Evolutionary conservation across 1,139 yeast species (phyloP).

Genomic region (Lodderomyces metapsilosis): DNA sequence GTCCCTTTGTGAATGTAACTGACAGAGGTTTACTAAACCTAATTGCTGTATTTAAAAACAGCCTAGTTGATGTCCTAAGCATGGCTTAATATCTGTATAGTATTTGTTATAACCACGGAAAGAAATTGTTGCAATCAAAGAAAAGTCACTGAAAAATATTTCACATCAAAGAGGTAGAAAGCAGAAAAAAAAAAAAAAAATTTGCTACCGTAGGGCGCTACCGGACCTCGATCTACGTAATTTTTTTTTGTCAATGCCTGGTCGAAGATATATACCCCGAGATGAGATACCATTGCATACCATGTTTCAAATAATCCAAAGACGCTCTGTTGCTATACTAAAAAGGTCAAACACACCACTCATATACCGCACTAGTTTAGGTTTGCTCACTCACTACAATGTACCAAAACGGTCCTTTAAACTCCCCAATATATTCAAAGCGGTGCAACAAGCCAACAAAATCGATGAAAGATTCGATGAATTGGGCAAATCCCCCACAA

Average conservation of each 20-base stretch:
- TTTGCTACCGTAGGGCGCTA: too few relatives aligned
- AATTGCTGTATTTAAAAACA: slow-evolving; percentile 1
- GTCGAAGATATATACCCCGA: neutral
- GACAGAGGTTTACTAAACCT: neutral
- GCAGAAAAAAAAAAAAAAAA: too few relatives aligned
- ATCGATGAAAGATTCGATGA: slow-evolving; percentile 10
- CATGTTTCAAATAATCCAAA: neutral
- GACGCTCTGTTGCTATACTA: neutral
- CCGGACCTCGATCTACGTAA: too few relatives aligned
- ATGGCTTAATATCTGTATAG: neutral
- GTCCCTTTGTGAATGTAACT: neutral
- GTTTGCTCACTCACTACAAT: too few relatives aligned
- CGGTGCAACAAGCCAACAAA: slow-evolving; percentile 6
- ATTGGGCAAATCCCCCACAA: slow-evolving; percentile 6
- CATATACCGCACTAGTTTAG: neutral
- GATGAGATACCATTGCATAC: neutral
- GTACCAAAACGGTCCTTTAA: slow-evolving; percentile 6
- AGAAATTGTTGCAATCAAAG: neutral
- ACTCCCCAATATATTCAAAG: slow-evolving; percentile 5
- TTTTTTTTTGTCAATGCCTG: too few relatives aligned
- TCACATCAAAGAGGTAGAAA: neutral
- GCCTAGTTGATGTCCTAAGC: slow-evolving; percentile 5
- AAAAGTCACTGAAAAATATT: slow-evolving; percentile 2
- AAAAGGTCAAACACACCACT: neutral
- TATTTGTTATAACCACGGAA: neutral